Evolutionary conservation across 2,329 filamentous ascomycete species (phyloP).

Genomic region (Hypoxylon sp.): DNA sequence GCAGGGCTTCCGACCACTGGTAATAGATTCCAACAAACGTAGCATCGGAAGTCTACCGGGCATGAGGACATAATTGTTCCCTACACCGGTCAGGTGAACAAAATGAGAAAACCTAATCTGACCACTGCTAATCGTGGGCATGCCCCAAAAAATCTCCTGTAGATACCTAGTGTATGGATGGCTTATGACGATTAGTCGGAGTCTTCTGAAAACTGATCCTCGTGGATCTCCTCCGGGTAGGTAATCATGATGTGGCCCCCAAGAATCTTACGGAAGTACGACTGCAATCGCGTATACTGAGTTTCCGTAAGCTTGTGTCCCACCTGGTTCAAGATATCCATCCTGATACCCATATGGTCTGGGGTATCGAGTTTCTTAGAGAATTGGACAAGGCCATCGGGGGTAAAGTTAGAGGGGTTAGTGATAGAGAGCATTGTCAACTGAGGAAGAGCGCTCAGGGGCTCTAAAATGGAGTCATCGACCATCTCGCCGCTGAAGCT

Average conservation of each 20-base stretch:
- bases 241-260: conserved; percentile 56
- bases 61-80: background rate
- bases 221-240: conserved; percentile 57
- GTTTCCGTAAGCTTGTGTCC: conserved; percentile 48
- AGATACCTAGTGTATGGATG: background rate
- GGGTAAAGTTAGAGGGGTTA: conserved; percentile 69
- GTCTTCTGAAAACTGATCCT: conserved; percentile 55
- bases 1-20: background rate
- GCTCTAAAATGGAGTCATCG: conserved; percentile 62
- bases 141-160: background rate
- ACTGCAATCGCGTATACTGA: conserved; percentile 49
- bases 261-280: conserved; percentile 48
- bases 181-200: conserved; percentile 29
- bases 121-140: background rate
- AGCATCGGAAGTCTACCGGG: background rate
- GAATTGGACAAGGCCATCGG: conserved; percentile 63
- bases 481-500: conserved; percentile 69
- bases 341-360: conserved; percentile 51
- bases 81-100: no score
- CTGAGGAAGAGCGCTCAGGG: conserved; percentile 57
- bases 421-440: conserved; percentile 69
- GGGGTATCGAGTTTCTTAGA: conserved; percentile 55
- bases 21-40: background rate
- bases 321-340: conserved; percentile 57
- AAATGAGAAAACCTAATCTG: background rate